These are phyloP conservation scores for Arachnomyces sp. DNA, from an alignment of 2,329 filamentous ascomycete species.

Conservation along the genomic window DNA sequence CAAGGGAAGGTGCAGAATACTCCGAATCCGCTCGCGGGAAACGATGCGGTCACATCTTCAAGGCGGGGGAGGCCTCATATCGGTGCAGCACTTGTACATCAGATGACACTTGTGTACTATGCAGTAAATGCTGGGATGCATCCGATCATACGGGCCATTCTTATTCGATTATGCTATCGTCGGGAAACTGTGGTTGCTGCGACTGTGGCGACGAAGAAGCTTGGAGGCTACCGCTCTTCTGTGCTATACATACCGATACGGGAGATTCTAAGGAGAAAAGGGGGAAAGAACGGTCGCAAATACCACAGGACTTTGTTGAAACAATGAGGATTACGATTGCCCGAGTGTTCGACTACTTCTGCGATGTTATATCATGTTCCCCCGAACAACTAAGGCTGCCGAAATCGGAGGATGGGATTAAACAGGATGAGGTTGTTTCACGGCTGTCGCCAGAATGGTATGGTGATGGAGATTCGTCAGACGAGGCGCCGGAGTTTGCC, in stretches of 20 bases:
- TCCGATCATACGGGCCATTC: slow-evolving; percentile 92
- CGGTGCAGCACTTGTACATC: slow-evolving; percentile 87
- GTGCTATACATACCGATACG: slow-evolving; percentile 78
- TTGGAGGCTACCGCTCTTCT: slow-evolving; percentile 77
- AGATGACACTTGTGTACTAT: slow-evolving; percentile 93
- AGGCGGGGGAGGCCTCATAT: slow-evolving; percentile 86
- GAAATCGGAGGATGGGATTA: slow-evolving; percentile 75
- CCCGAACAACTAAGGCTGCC: slow-evolving; percentile 85
- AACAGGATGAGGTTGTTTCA: slow-evolving; percentile 72
- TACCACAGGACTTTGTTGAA: slow-evolving; percentile 68
- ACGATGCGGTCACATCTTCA: slow-evolving; percentile 96
- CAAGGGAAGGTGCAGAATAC: slow-evolving; percentile 91
- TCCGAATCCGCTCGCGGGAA: slow-evolving; percentile 85
- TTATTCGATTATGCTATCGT: slow-evolving; percentile 79
- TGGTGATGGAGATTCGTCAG: slow-evolving; percentile 51
- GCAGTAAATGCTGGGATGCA: slow-evolving; percentile 86
- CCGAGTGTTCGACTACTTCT: slow-evolving; percentile 84
- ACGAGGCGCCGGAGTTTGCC: slow-evolving; percentile 67
- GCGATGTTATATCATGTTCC: slow-evolving; percentile 95
- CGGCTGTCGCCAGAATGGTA: slow-evolving; percentile 71
- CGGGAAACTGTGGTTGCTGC: slow-evolving; percentile 91
- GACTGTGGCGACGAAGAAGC: slow-evolving; percentile 95
- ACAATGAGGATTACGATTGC: slow-evolving; percentile 81
- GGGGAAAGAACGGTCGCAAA: slow-evolving; percentile 53
- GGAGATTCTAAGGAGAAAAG: slow-evolving; percentile 40